These are phyloP conservation scores for Sporothrix mexicana DNA, from an alignment of 2,329 filamentous ascomycete genomes.

Conservation along the genomic window DNA sequence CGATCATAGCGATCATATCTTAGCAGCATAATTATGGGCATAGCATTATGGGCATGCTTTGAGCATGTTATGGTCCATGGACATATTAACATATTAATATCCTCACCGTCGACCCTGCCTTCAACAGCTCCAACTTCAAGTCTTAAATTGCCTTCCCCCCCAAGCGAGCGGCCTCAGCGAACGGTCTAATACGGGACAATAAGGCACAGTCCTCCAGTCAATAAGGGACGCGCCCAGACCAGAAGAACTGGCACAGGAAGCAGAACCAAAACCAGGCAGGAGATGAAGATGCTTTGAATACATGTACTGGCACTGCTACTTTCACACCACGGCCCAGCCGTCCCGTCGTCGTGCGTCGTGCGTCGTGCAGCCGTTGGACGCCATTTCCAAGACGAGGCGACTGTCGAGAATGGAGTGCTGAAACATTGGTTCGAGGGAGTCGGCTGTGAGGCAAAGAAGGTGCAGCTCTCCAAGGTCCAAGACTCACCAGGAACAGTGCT, in stretches of 20 bases:
- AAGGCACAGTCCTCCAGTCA: no score
- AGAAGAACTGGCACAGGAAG: no score
- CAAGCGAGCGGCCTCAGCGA: constrained; percentile 8
- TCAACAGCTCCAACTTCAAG: neutral
- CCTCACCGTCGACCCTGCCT: no score
- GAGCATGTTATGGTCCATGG: no score
- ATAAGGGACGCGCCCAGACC: no score
- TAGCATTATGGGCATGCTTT: no score
- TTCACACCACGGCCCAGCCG: constrained; percentile 19
- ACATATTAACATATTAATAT: no score
- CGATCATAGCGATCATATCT: no score
- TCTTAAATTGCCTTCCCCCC: neutral
- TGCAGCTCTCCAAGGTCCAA: neutral
- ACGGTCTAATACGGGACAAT: neutral
- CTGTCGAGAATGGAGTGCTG: neutral
- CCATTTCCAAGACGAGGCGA: neutral
- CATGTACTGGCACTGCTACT: neutral
- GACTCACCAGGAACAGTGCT: no score
- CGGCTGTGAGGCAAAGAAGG: neutral
- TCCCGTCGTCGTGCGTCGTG: neutral
- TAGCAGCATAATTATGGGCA: no score
- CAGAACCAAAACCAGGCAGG: no score
- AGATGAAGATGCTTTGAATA: no score
- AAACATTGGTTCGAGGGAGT: neutral
- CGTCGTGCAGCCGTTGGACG: constrained; percentile 17